Evolutionary conservation across 306 rosid genomes (phyloP).

Genomic region (Quercus wislizeni): DNA sequence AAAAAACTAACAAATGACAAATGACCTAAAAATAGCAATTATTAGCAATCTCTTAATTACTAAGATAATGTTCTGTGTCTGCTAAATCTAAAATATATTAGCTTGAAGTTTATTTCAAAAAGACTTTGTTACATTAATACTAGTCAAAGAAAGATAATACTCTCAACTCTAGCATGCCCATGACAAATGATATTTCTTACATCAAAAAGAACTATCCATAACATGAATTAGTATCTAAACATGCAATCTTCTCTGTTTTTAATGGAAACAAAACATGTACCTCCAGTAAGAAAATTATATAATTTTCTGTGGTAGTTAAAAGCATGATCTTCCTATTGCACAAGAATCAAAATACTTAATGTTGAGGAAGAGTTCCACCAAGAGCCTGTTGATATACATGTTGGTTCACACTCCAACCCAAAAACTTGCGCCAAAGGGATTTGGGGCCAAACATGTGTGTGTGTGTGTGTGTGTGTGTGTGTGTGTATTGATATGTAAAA

Average conservation of each 20-base stretch:
- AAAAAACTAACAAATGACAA: neutral
- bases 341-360: neutral
- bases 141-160: neutral
- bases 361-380: too few relatives aligned
- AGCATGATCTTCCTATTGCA: neutral
- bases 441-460: too few relatives aligned
- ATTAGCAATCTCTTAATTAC: neutral
- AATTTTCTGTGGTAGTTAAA: neutral
- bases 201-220: neutral
- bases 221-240: neutral
- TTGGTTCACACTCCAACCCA: too few relatives aligned
- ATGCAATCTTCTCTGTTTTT: neutral
- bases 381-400: too few relatives aligned
- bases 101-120: too few relatives aligned
- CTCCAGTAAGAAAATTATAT: too few relatives aligned
- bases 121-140: too few relatives aligned
- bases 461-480: too few relatives aligned
- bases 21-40: neutral
- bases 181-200: neutral
- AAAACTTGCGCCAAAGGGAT: too few relatives aligned
- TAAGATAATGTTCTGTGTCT: neutral
- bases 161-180: neutral
- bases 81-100: too few relatives aligned
- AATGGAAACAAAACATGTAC: neutral
- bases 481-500: too few relatives aligned